Percentiles rank a stretch among this genome's conserved stretches.
Evolutionary conservation across 2,329 filamentous ascomycete genomes (phyloP).

Genomic region (Apiospora arundinis): DNA sequence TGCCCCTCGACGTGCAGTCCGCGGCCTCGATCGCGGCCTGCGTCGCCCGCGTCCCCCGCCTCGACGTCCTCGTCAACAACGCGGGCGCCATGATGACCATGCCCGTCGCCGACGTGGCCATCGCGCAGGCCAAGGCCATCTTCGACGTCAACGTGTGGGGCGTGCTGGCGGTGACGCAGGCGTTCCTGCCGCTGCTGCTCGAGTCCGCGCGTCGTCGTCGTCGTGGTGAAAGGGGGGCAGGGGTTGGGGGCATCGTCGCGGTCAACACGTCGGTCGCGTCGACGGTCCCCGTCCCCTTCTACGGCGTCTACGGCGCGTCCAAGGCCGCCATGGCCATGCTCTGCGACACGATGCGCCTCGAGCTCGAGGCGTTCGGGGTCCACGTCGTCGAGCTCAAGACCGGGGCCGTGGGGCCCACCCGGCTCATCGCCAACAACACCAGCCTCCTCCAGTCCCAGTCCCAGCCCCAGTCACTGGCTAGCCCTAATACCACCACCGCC

Average conservation of each 20-base stretch:
- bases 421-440: constrained; percentile 24
- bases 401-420: constrained; percentile 22
- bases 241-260: constrained; percentile 21
- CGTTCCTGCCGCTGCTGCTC: constrained; percentile 19
- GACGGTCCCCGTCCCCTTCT: constrained; percentile 17
- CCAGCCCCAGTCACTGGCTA: too few relatives aligned
- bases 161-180: constrained; percentile 21
- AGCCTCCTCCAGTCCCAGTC: too few relatives aligned
- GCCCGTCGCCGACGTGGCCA: constrained; percentile 19
- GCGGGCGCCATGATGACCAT: constrained; percentile 12
- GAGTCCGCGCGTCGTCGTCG: neutral
- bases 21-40: constrained; percentile 4
- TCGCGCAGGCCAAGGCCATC: neutral
- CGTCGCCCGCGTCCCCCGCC: neutral
- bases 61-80: constrained; percentile 24
- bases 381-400: constrained; percentile 34
- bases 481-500: too few relatives aligned
- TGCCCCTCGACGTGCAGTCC: constrained; percentile 17
- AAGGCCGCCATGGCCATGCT: constrained; percentile 39
- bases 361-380: constrained; percentile 40
- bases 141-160: constrained; percentile 23
- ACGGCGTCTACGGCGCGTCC: constrained; percentile 31
- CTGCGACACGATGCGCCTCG: constrained; percentile 40
- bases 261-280: constrained; percentile 35
- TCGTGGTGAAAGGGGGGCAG: too few relatives aligned